Percentiles rank a stretch among this genome's conserved stretches.
phyloP scores from a whole-genome alignment of 495 filamentous ascomycete genomes.

The Penicillium goetzii region DNA sequence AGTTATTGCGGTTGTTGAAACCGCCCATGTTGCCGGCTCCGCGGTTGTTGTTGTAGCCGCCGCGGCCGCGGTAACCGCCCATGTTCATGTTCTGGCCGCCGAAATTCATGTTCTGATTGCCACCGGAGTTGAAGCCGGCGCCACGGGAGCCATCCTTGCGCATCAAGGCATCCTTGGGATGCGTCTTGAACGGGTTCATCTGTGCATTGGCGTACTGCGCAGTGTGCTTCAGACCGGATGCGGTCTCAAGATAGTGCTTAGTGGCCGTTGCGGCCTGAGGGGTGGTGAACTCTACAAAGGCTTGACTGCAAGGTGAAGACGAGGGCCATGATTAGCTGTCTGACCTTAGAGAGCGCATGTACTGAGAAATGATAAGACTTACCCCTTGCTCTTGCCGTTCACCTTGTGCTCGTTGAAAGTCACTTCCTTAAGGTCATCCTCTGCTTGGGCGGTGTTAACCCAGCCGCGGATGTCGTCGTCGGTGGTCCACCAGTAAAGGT shows the following conservation, averaged over 20 bases:
- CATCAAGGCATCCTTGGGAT: constrained; percentile 86
- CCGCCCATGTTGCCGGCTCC: constrained; percentile 43
- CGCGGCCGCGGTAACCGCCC: constrained; percentile 54
- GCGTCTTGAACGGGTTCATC: constrained; percentile 84
- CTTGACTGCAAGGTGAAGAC: constrained; percentile 70
- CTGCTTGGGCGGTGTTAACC: constrained; percentile 73
- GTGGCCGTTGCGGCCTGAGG: constrained; percentile 83
- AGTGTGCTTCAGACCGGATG: constrained; percentile 67
- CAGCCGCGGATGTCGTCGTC: constrained; percentile 94
- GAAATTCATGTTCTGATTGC: constrained; percentile 33
- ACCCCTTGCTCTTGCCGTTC: constrained; percentile 98
- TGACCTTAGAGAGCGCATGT: background rate
- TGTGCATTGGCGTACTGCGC: constrained; percentile 77
- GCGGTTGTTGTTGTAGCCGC: constrained; percentile 47
- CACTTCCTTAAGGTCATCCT: constrained; percentile 86
- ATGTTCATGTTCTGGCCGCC: constrained; percentile 27
- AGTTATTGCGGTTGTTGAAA: constrained; percentile 55
- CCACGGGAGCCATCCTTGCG: constrained; percentile 63
- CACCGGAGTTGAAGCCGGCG: constrained; percentile 22
- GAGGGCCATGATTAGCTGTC: background rate
- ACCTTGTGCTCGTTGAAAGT: constrained; percentile 98
- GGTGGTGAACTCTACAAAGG: constrained; percentile 82
- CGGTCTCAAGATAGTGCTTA: constrained; percentile 78
- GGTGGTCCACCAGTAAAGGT: constrained; percentile 94
- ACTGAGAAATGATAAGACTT: constrained; percentile 32